Percentiles rank a stretch among this genome's conserved stretches.
Evolutionary conservation across 192 early-diverging fungal species (phyloP).

Genomic region (Jimgerdemannia lactiflua): DNA sequence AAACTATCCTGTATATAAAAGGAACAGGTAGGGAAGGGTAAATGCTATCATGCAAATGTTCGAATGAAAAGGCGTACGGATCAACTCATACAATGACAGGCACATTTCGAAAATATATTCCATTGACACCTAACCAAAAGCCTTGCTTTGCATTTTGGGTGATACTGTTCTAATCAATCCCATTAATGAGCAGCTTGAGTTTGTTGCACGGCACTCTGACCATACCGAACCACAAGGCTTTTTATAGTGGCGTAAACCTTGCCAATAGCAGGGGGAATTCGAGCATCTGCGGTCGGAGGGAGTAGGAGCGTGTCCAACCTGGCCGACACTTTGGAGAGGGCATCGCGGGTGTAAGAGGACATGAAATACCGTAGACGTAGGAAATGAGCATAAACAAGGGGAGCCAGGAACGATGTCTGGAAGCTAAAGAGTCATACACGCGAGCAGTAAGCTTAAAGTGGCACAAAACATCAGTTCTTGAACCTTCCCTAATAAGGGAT

Average conservation of each 20-base stretch:
- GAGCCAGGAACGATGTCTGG: constrained; percentile 29
- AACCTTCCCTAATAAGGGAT: not conserved
- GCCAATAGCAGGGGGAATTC: constrained; percentile 38
- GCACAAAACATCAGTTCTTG: no score
- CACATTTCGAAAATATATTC: no score
- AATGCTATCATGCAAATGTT: no score
- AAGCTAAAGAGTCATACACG: constrained; percentile 15
- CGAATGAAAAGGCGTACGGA: no score
- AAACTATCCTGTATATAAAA: no score
- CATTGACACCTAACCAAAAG: no score
- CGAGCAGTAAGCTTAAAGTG: not conserved
- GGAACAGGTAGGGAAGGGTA: no score
- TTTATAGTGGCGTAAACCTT: constrained; percentile 39
- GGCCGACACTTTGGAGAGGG: constrained; percentile 37
- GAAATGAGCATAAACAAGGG: constrained; percentile 65
- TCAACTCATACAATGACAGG: no score
- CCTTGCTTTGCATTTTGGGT: not conserved
- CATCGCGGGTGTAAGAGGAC: constrained; percentile 44
- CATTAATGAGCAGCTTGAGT: not conserved
- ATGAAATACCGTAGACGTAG: constrained; percentile 71
- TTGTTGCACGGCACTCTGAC: constrained; percentile 24
- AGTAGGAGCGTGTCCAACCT: constrained; percentile 32
- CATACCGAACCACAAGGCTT: constrained; percentile 26
- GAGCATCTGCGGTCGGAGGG: constrained; percentile 43
- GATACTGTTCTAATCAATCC: not conserved